Base-by-base conservation (phyloP, 495 filamentous ascomycete species). In the Aspergillus egyptiacus region DNA sequence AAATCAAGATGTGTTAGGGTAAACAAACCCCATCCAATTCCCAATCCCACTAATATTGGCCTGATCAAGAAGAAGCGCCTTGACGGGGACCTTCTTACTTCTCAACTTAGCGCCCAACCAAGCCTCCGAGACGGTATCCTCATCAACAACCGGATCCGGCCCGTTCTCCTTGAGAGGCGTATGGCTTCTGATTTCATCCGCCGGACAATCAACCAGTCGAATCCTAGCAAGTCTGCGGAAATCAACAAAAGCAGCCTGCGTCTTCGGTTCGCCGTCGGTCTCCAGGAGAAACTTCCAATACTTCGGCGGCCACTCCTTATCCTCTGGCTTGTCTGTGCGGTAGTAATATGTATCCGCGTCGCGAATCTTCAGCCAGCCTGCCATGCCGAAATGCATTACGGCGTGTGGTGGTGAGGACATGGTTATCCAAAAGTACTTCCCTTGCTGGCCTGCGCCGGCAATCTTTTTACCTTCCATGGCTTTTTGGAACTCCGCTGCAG, bases 381-480 rank as follows among this genome's bases (percentile, higher is more conserved):
- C 57, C 85, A 90, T 96, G 39, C 90, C 91, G 51, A 95, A 84
- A 65, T 98, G 91, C 82, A 96, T 86, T 20, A 97, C 78, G 0
- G 83, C 77, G 62, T 98, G 93, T 0, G 93, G 93, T 17, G 89
- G 77, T 6, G 77, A 79, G 19, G 76, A 74, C 78, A 86, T 84
- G 35, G 75, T 68, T 30, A 86, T 75, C 86, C 93, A 98, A 63
- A 97, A 95, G 60, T 96, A 96, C 77, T 97, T 98, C 15, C 91
- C 91, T 63, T 95, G 91, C 50, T 85, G 87, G 0, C 82, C 82
- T 2, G 87, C 84, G 47, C 80, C 81, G 6, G 83, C 54, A 4
- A 95, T 71, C 52, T 81, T 89, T 65, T 88, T 91, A 2, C 88
- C 89, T 7, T 75, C 76, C 61, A 96, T 68, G 3, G 84, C 82